Conservation (phyloP, 352 stramenopile species). For the Globisporangium camurandrum region DNA sequence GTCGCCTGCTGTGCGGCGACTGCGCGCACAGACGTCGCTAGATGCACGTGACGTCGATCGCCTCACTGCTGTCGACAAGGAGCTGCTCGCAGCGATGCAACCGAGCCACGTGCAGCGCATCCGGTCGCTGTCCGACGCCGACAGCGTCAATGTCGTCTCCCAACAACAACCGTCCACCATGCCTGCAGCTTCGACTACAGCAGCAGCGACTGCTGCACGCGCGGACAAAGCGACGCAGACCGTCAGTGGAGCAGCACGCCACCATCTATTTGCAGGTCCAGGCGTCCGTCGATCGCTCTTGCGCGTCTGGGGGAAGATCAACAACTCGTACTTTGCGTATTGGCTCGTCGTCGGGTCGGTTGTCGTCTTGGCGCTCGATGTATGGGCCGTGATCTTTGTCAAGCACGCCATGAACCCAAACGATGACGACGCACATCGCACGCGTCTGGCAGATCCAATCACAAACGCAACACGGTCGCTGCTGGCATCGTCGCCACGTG, state of each 20-base stretch:
- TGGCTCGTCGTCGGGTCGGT: conserved; percentile 60
- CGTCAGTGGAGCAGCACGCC: background rate
- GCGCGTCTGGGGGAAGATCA: conserved; percentile 29
- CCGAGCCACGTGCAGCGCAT: conserved; percentile 2
- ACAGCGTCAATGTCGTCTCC: background rate
- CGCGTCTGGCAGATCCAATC: conserved; percentile 2
- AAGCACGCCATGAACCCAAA: conserved; percentile 15
- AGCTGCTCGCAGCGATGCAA: conserved; percentile 3
- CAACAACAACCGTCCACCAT: background rate
- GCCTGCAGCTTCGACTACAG: too few species aligned
- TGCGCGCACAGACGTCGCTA: conserved; percentile 10
- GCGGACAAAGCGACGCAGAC: background rate
- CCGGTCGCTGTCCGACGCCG: conserved; percentile 6
- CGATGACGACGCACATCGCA: conserved; percentile 10
- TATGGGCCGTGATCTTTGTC: conserved; percentile 32
- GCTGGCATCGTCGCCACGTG: background rate
- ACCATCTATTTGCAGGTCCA: too few species aligned
- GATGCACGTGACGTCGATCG: conserved; percentile 4
- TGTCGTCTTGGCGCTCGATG: conserved; percentile 34
- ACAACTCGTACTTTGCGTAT: conserved; percentile 68
- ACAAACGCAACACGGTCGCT: background rate
- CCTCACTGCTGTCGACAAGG: conserved; percentile 3
- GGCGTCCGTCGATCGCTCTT: background rate
- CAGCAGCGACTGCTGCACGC: too few species aligned
- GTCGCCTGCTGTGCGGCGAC: background rate